A percentile compares a stretch with the other conserved stretches of the same genome.
These are phyloP conservation scores for Massospora cicadina DNA, from an alignment of 371 early-diverging fungal genomes.

Conservation along the genomic window DNA sequence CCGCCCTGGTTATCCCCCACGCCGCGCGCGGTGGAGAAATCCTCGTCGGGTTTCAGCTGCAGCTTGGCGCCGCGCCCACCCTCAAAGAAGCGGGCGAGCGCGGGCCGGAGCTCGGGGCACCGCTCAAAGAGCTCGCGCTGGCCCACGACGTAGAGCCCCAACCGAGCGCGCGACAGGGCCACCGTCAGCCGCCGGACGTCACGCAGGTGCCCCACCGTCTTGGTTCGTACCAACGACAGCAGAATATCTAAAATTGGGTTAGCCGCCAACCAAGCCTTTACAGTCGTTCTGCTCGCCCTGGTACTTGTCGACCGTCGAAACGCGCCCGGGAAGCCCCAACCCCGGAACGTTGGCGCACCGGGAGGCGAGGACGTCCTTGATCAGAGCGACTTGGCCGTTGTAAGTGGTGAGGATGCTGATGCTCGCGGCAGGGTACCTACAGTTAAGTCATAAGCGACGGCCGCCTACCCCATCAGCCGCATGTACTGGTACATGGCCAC, in stretches of 20 bases:
- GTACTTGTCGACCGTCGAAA: slow-evolving; percentile 85
- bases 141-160: slow-evolving; percentile 87
- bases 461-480: slow-evolving; percentile 56
- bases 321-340: slow-evolving; percentile 45
- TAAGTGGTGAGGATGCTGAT: slow-evolving; percentile 88
- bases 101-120: slow-evolving; percentile 41
- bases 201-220: slow-evolving; percentile 71
- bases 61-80: background rate
- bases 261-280: slow-evolving; percentile 18
- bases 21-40: background rate
- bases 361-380: slow-evolving; percentile 66
- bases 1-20: background rate
- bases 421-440: slow-evolving; percentile 56
- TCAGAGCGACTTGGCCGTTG: slow-evolving; percentile 82
- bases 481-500: slow-evolving; percentile 91
- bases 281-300: slow-evolving; percentile 91
- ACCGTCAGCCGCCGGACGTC: slow-evolving; percentile 79
- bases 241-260: slow-evolving; percentile 40
- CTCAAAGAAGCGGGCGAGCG: background rate
- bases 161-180: slow-evolving; percentile 76
- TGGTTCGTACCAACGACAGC: slow-evolving; percentile 83
- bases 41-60: background rate
- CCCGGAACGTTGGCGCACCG: slow-evolving; percentile 71
- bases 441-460: slow-evolving; percentile 11
- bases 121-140: slow-evolving; percentile 44